phyloP scores from a whole-genome alignment of 2,329 filamentous ascomycete species.

The Remersonia thermophila region DNA sequence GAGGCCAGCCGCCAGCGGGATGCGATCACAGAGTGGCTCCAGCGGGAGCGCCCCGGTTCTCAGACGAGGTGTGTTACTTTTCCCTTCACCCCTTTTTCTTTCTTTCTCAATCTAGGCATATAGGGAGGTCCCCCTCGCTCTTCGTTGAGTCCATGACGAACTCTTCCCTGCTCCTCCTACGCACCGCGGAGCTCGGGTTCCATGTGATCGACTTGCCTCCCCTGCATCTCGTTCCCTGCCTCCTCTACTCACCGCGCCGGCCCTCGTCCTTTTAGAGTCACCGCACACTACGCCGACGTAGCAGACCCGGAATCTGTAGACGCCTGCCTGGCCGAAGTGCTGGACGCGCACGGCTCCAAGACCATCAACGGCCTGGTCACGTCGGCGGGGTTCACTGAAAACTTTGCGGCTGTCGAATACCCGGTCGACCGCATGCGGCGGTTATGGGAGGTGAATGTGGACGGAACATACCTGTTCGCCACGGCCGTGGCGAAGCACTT shows the following conservation, averaged over 20 bases:
- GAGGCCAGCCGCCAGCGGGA: no score
- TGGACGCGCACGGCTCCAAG: constrained; percentile 55
- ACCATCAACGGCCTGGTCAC: constrained; percentile 80
- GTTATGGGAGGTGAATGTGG: constrained; percentile 89
- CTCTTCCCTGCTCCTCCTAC: no score
- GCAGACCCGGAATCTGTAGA: constrained; percentile 69
- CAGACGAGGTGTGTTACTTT: no score
- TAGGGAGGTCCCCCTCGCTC: no score
- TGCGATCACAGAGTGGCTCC: no score
- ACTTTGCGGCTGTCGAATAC: constrained; percentile 84
- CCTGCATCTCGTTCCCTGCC: no score
- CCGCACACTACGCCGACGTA: constrained; percentile 83
- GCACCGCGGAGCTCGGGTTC: no score
- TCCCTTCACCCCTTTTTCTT: not conserved
- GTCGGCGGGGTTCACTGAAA: constrained; percentile 93
- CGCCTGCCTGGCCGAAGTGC: constrained; percentile 55
- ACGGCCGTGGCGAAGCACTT: constrained; percentile 75
- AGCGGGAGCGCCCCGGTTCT: no score
- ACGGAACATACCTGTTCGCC: constrained; percentile 82
- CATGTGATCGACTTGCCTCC: no score
- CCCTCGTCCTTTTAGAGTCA: no score
- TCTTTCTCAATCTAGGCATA: no score
- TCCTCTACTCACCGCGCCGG: no score
- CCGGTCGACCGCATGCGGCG: constrained; percentile 84
- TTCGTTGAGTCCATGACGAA: not conserved